Conservation (phyloP, 805 yeast genomes). For the Pichia phayaonensis region DNA sequence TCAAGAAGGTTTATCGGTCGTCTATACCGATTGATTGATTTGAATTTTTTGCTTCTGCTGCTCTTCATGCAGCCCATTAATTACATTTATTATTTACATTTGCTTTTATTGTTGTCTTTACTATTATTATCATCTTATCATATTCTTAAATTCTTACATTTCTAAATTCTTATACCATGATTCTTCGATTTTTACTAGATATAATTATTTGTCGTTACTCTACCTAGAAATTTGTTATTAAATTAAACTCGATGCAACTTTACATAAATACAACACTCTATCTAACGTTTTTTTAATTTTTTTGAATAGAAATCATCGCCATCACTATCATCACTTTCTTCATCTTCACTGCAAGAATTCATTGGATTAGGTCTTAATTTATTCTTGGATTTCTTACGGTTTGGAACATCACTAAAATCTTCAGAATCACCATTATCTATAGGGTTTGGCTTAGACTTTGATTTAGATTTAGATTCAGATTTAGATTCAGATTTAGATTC, state of each 20-base stretch:
- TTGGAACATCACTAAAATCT: not conserved
- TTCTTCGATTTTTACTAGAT: not conserved
- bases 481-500: not conserved
- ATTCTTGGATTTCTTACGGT: not conserved
- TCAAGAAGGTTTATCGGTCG: slow-evolving; percentile 55
- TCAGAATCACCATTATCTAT: not conserved
- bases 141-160: too few relatives aligned
- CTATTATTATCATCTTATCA: too few relatives aligned
- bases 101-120: not conserved
- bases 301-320: not conserved
- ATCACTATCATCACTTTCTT: not conserved
- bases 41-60: too few relatives aligned
- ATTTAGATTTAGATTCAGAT: not conserved
- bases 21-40: slow-evolving; percentile 14
- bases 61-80: too few relatives aligned
- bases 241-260: too few relatives aligned
- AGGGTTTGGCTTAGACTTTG: not conserved
- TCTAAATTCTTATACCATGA: not conserved
- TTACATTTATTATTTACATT: not conserved
- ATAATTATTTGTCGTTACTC: not conserved
- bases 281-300: not conserved
- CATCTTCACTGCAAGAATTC: not conserved
- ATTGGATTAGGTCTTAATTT: not conserved
- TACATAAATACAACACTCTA: too few relatives aligned
- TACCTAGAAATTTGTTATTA: too few relatives aligned